Evolutionary conservation across 2,329 filamentous ascomycete species (phyloP).

Genomic region (Paecilomyces variotii): DNA sequence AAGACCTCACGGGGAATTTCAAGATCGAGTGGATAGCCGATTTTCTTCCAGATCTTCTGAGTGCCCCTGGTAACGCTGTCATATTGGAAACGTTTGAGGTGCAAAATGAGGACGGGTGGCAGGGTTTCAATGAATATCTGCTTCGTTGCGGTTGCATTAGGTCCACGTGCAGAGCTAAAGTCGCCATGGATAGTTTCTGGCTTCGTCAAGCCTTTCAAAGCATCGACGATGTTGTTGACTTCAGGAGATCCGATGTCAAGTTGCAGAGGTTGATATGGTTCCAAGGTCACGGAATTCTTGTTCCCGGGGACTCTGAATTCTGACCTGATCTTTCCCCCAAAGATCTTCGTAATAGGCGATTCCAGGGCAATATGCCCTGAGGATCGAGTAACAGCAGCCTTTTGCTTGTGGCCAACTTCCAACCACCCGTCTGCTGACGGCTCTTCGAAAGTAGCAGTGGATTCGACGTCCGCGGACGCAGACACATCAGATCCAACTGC

Average conservation of each 20-base stretch:
- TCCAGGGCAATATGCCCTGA: conserved; percentile 65
- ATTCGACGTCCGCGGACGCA: conserved; percentile 37
- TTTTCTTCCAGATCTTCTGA: conserved; percentile 97
- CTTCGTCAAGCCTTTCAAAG: conserved; percentile 73
- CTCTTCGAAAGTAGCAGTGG: conserved; percentile 21
- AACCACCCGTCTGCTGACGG: conserved; percentile 66
- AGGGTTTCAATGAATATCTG: conserved; percentile 90
- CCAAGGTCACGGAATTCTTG: conserved; percentile 83
- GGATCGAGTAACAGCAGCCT: conserved; percentile 73
- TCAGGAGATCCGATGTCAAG: conserved; percentile 85
- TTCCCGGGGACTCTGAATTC: conserved; percentile 79
- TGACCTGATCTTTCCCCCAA: conserved; percentile 82
- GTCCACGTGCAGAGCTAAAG: conserved; percentile 70
- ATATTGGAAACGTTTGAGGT: conserved; percentile 96
- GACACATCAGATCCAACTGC: conserved; percentile 37
- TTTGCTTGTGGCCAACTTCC: conserved; percentile 89
- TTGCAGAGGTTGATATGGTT: conserved; percentile 90
- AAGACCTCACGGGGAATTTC: conserved; percentile 90
- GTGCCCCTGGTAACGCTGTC: conserved; percentile 73
- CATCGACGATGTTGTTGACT: conserved; percentile 85
- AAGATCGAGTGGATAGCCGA: conserved; percentile 88
- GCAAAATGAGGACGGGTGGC: conserved; percentile 84
- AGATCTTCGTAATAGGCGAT: conserved; percentile 88
- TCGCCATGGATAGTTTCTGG: conserved; percentile 79
- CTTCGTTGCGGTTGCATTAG: conserved; percentile 73